Conservation (phyloP, 78 protist genomes). For the Protostelium mycophagum region DNA sequence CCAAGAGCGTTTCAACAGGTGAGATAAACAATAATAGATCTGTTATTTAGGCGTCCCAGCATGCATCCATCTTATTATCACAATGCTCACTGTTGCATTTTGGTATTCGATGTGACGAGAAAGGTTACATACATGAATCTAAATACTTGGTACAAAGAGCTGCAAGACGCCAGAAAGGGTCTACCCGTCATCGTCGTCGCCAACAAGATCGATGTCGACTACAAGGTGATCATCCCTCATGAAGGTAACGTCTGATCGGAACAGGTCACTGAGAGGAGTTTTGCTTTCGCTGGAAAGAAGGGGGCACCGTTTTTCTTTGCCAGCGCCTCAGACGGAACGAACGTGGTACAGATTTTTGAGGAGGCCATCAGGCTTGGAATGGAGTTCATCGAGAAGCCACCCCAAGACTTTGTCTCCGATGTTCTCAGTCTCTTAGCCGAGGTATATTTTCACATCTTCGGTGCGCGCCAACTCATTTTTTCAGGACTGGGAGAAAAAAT, state of each 20-base stretch:
- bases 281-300: slow-evolving; percentile 51
- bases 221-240: background rate
- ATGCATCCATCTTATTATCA: slow-evolving; percentile 69
- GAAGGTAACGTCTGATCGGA: background rate
- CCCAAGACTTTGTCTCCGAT: background rate
- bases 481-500: background rate
- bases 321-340: slow-evolving; percentile 74
- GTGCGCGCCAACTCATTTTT: background rate
- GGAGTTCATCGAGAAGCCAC: slow-evolving; percentile 7
- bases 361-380: slow-evolving; percentile 20
- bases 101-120: slow-evolving; percentile 64
- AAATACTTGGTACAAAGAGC: slow-evolving; percentile 55
- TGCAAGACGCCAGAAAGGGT: slow-evolving; percentile 27
- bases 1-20: slow-evolving; percentile 61
- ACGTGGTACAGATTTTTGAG: slow-evolving; percentile 47
- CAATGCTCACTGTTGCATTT: slow-evolving; percentile 43
- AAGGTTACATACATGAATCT: slow-evolving; percentile 64
- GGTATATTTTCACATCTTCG: background rate
- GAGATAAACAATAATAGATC: background rate
- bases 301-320: slow-evolving; percentile 47
- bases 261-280: slow-evolving; percentile 26
- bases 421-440: background rate
- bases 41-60: background rate
- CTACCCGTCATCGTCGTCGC: slow-evolving; percentile 63
- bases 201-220: slow-evolving; percentile 64